phyloP scores from a whole-genome alignment of 345 rosid species.

The Lumnitzera littorea region DNA sequence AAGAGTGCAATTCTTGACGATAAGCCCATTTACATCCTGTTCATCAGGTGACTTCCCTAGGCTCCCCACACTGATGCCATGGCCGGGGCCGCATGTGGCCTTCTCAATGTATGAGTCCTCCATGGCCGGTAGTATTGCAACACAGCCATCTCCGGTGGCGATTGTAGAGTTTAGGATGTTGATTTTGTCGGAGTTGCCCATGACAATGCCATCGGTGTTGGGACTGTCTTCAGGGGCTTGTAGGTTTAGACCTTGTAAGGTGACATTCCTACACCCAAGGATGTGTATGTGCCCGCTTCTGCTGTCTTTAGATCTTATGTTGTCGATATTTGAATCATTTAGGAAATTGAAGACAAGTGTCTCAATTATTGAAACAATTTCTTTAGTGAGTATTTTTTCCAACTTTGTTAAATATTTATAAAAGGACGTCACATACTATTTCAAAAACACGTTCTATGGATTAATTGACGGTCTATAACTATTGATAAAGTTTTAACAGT shows the following conservation, averaged over 20 bases:
- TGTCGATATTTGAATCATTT: neutral
- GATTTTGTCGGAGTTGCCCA: neutral
- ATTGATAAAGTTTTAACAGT: too few relatives aligned
- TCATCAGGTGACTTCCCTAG: slow-evolving; percentile 2
- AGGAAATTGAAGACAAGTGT: slow-evolving; percentile 5
- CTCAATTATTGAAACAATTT: neutral
- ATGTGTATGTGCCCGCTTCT: slow-evolving; percentile 3
- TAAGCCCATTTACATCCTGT: slow-evolving; percentile 4
- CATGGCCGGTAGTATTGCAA: slow-evolving; percentile 3
- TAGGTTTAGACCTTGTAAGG: neutral
- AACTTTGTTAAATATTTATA: neutral
- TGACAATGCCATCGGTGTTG: slow-evolving; percentile 14
- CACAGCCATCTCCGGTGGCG: slow-evolving; percentile 10
- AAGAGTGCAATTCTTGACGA: neutral
- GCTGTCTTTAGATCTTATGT: slow-evolving; percentile 6
- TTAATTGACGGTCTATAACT: too few relatives aligned
- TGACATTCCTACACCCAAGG: neutral
- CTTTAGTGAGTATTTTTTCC: neutral
- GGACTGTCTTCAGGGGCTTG: slow-evolving; percentile 8
- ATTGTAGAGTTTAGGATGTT: neutral
- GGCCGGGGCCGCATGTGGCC: slow-evolving; percentile 5
- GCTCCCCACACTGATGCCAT: slow-evolving; percentile 12
- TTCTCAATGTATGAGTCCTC: neutral
- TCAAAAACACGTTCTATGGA: too few relatives aligned
- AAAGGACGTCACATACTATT: too few relatives aligned